Conservation (phyloP, 192 early-diverging fungal genomes). For the Lunasporangiospora selenospora region DNA sequence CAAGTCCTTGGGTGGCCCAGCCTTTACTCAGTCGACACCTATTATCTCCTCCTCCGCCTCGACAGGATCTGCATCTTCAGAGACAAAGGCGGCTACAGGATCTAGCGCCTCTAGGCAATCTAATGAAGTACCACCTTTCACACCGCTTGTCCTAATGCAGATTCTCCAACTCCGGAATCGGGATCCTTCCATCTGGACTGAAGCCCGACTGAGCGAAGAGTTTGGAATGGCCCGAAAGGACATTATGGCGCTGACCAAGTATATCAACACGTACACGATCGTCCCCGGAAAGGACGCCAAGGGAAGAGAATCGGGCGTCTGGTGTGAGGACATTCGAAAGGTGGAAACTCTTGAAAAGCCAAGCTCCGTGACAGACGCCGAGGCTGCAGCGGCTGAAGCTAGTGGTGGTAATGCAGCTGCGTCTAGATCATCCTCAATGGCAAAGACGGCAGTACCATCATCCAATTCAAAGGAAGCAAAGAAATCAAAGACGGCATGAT, state of each 20-base stretch:
- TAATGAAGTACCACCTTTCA: conserved; percentile 10
- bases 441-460: no score
- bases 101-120: no score
- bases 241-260: conserved; percentile 16
- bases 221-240: conserved; percentile 25
- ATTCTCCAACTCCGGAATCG: conserved; percentile 36
- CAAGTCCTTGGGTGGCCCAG: no score
- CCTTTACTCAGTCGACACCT: no score
- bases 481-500: no score
- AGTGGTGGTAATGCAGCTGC: no score
- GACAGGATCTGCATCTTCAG: no score
- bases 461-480: no score
- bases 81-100: no score
- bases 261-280: conserved; percentile 42
- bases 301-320: conserved; percentile 34
- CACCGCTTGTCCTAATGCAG: conserved; percentile 36
- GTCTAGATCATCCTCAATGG: no score
- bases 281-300: conserved; percentile 42
- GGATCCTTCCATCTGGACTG: conserved; percentile 38
- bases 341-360: conserved; percentile 32
- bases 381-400: no score
- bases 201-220: conserved; percentile 15
- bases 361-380: conserved; percentile 14
- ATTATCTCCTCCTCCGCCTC: no score
- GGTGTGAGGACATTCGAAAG: conserved; percentile 42